phyloP scores from a whole-genome alignment of 495 filamentous ascomycete species.

The Usnea hakonensis region DNA sequence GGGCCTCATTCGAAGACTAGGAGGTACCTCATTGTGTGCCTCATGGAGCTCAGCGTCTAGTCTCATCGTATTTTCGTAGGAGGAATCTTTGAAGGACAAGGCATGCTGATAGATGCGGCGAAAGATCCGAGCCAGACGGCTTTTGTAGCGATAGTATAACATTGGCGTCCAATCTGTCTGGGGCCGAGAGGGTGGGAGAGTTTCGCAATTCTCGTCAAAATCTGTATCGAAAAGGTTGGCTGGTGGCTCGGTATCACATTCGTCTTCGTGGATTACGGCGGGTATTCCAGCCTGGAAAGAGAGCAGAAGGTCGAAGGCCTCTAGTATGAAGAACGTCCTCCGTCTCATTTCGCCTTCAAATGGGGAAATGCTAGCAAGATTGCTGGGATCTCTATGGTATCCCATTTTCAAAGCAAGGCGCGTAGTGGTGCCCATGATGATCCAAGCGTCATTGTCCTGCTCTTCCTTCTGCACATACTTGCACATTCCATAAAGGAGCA shows the following conservation, averaged over 20 bases:
- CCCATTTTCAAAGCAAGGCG: conserved; percentile 50
- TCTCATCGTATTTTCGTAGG: conserved; percentile 31
- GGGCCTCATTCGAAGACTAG: conserved; percentile 7
- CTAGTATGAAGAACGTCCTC: conserved; percentile 29
- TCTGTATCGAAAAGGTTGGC: conserved; percentile 45
- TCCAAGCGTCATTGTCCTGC: conserved; percentile 40
- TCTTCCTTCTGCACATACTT: conserved; percentile 40
- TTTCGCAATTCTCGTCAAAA: conserved; percentile 35
- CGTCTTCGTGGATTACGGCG: conserved; percentile 39
- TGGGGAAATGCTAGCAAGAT: conserved; percentile 20
- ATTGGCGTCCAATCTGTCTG: conserved; percentile 39
- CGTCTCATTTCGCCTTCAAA: conserved; percentile 35
- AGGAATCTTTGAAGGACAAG: conserved; percentile 22
- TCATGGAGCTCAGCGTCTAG: conserved; percentile 32
- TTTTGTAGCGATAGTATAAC: conserved; percentile 43
- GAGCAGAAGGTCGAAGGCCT: conserved; percentile 29
- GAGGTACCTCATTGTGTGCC: conserved; percentile 19
- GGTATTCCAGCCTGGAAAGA: conserved; percentile 49
- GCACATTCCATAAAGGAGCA: conserved; percentile 40
- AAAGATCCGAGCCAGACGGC: conserved; percentile 32
- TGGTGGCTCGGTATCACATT: conserved; percentile 41
- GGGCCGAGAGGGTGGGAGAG: conserved; percentile 38
- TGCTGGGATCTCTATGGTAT: conserved; percentile 42
- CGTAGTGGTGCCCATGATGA: conserved; percentile 39
- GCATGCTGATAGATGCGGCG: conserved; percentile 33